A percentile compares a stretch with the other conserved stretches of the same genome.
Evolutionary conservation across 257 asterid genomes (phyloP).

Genomic region (Euphrasia confusa): DNA sequence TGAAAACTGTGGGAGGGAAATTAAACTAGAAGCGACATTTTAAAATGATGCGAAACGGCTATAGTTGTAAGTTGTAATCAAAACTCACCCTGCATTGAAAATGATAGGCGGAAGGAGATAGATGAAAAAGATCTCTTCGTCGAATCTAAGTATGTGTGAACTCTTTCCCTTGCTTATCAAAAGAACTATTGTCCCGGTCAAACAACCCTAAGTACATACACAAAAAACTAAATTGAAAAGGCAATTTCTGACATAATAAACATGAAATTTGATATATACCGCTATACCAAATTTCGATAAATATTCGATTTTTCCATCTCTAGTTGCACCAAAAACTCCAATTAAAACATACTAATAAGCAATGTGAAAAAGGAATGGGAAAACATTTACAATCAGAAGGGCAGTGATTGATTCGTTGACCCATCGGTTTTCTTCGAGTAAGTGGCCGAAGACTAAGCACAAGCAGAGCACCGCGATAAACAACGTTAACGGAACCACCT

Average conservation of each 20-base stretch:
- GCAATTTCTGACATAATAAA: background rate
- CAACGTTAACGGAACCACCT: conserved; percentile 46
- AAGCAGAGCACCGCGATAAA: conserved; percentile 28
- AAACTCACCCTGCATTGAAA: conserved; percentile 83
- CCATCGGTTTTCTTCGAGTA: conserved; percentile 13
- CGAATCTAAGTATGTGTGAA: conserved; percentile 79
- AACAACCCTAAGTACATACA: conserved; percentile 42
- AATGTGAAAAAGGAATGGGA: background rate
- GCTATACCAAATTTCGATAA: background rate
- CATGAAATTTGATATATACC: background rate
- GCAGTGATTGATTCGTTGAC: conserved; percentile 13
- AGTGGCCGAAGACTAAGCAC: conserved; percentile 5
- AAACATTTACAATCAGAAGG: background rate
- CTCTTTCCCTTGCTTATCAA: conserved; percentile 68
- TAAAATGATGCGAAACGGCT: conserved; percentile 5
- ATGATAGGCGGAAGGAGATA: conserved; percentile 93
- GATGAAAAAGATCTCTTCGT: conserved; percentile 81
- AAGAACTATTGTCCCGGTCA: conserved; percentile 61
- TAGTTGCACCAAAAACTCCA: no score
- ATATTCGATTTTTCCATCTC: no score
- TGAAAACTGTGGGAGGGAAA: conserved; percentile 58
- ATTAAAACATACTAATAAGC: background rate
- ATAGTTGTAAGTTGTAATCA: conserved; percentile 3
- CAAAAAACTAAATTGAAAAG: background rate
- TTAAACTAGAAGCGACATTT: background rate